Conservation (phyloP, 23 red algal genomes). For the Gracilariopsis chorda region DNA sequence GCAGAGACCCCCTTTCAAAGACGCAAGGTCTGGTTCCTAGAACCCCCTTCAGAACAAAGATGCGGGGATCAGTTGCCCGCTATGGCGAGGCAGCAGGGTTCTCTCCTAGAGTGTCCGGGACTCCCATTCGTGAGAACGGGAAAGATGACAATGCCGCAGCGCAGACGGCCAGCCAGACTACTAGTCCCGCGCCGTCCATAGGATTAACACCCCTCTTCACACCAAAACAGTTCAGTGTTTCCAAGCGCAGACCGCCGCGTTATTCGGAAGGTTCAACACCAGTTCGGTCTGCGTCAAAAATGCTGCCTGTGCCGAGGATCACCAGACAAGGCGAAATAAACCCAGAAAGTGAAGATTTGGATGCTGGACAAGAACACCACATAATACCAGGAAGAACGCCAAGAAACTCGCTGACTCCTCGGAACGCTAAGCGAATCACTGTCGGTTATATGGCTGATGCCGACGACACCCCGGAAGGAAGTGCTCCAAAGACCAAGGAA, state of each 20-base stretch:
- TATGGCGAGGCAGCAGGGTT: background rate
- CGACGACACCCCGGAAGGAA: no score
- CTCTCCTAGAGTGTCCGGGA: conserved; percentile 28
- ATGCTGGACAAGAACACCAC: background rate
- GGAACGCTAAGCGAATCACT: background rate
- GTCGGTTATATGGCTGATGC: background rate
- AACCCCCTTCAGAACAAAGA: conserved; percentile 38
- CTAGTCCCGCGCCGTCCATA: background rate
- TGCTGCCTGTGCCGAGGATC: background rate
- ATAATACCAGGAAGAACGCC: background rate
- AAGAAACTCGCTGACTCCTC: background rate
- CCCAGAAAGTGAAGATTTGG: background rate
- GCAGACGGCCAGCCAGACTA: background rate
- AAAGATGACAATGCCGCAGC: background rate
- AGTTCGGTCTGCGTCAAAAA: conserved; percentile 1
- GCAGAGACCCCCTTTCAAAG: background rate
- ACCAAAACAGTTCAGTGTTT: conserved; percentile 43
- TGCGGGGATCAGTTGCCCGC: conserved; percentile 26
- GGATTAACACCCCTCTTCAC: conserved; percentile 27
- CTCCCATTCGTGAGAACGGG: background rate
- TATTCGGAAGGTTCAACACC: conserved; percentile 27
- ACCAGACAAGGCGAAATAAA: background rate
- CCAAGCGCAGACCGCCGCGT: background rate
- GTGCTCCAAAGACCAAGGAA: background rate
- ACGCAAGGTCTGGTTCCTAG: background rate